These are phyloP conservation scores for Microbotryum lychnidis-dioicae DNA, from an alignment of 1,284 basidiomycete species.

Conservation along the genomic window DNA sequence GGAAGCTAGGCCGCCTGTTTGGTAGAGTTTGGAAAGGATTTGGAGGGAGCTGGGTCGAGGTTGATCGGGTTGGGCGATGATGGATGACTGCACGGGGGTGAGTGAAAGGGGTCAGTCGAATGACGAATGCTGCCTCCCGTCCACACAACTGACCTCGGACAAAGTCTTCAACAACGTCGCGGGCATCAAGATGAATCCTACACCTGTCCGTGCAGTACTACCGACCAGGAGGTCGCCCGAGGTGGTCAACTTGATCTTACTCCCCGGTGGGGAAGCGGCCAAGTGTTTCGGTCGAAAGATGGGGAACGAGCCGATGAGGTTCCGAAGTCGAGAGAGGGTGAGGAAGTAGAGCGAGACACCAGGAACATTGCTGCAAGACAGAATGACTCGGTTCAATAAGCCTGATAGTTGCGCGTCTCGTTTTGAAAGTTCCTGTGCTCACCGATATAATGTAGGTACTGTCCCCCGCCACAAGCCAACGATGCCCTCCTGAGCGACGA, in stretches of 20 bases:
- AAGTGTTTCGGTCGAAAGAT: constrained; percentile 7
- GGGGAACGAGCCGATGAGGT: constrained; percentile 39
- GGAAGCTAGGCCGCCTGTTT: constrained; percentile 17
- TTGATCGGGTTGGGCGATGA: not conserved
- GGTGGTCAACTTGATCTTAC: constrained; percentile 22
- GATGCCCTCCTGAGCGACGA: constrained; percentile 43
- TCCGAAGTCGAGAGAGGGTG: constrained; percentile 66
- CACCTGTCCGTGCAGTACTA: constrained; percentile 69
- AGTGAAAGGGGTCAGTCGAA: not conserved
- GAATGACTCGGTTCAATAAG: not conserved
- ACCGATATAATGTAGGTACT: constrained; percentile 66
- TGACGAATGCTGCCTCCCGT: too few species aligned
- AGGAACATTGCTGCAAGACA: constrained; percentile 65
- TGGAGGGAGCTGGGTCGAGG: constrained; percentile 15
- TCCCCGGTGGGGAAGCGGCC: constrained; percentile 2
- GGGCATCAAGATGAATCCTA: constrained; percentile 85
- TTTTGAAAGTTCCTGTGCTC: constrained; percentile 13
- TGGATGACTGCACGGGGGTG: not conserved
- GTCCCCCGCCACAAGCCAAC: constrained; percentile 66
- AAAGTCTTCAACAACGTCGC: constrained; percentile 91
- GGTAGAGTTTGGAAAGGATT: constrained; percentile 12
- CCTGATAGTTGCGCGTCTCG: constrained; percentile 5
- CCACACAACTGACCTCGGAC: constrained; percentile 61
- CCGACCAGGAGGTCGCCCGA: constrained; percentile 83
- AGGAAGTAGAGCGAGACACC: constrained; percentile 91